Conservation (phyloP, 768 basidiomycete genomes). For the Boletus rufocinnamomeus region DNA sequence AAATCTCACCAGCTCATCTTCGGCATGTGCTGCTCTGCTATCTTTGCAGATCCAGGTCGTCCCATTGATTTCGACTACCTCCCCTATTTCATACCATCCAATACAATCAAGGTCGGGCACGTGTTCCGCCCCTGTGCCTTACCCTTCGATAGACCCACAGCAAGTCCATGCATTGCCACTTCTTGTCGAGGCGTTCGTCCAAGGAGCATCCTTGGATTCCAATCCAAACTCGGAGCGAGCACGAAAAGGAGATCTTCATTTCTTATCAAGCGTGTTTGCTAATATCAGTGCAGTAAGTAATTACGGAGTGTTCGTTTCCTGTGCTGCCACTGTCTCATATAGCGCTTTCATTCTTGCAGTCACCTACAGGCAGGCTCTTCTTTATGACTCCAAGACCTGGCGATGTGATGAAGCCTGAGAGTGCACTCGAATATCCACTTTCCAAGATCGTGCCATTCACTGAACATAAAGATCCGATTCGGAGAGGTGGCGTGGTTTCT, state of each 20-base stretch:
- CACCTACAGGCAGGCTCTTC: constrained; percentile 73
- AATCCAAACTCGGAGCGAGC: constrained; percentile 48
- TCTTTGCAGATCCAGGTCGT: constrained; percentile 67
- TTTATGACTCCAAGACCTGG: constrained; percentile 70
- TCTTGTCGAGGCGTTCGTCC: constrained; percentile 87
- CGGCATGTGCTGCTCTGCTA: constrained; percentile 64
- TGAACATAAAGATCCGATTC: constrained; percentile 84
- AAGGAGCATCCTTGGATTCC: constrained; percentile 61
- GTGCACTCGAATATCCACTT: constrained; percentile 73
- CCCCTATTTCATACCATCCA: constrained; percentile 66
- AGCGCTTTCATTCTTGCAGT: constrained; percentile 42
- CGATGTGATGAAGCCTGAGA: constrained; percentile 46
- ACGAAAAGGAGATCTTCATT: constrained; percentile 83
- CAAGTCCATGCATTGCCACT: constrained; percentile 72
- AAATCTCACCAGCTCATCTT: constrained; percentile 81
- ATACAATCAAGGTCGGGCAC: constrained; percentile 80
- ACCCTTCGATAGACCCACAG: constrained; percentile 54
- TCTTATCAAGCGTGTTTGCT: constrained; percentile 92
- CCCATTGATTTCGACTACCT: constrained; percentile 38
- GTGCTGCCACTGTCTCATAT: constrained; percentile 3
- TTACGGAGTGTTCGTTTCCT: not conserved
- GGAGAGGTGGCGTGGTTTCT: constrained; percentile 84
- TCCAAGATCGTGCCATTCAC: constrained; percentile 84
- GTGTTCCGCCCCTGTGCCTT: constrained; percentile 70
- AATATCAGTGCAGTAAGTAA: constrained; percentile 77